Percentiles rank a stretch among this genome's conserved stretches.
phyloP scores from a whole-genome alignment of 768 basidiomycete species.

The Termitomyces sp. region DNA sequence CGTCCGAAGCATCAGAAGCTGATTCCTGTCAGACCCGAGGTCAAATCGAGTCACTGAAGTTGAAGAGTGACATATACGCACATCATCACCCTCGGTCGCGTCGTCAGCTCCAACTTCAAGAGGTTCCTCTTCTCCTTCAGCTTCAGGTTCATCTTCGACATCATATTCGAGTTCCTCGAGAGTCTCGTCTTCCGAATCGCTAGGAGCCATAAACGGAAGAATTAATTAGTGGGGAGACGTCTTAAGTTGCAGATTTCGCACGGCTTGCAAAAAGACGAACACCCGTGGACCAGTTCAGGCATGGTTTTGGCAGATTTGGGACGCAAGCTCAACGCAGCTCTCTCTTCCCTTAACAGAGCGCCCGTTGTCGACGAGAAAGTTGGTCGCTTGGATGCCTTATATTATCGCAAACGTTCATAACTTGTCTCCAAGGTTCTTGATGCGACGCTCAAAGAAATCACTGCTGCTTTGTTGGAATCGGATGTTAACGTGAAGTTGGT shows the following conservation, averaged over 20 bases:
- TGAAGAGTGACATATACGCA: conserved; percentile 30
- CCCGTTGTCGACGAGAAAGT: conserved; percentile 92
- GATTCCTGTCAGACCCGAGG: conserved; percentile 41
- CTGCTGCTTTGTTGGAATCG: conserved; percentile 87
- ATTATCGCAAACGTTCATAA: conserved; percentile 4
- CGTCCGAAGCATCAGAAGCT: conserved; percentile 55
- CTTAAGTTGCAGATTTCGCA: conserved; percentile 11
- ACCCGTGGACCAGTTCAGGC: conserved; percentile 18
- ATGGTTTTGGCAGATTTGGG: conserved; percentile 99
- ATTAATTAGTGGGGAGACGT: conserved; percentile 1
- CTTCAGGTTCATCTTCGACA: conserved; percentile 37
- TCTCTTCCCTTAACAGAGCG: conserved; percentile 83
- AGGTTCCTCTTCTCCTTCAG: conserved; percentile 49
- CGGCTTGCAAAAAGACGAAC: conserved; percentile 10
- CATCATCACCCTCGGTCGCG: conserved; percentile 67
- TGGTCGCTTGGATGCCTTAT: conserved; percentile 13
- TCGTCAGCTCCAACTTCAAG: conserved; percentile 44
- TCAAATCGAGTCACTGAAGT: neutral
- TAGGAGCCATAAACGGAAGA: conserved; percentile 35
- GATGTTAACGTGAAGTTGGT: conserved; percentile 99
- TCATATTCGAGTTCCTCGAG: conserved; percentile 59
- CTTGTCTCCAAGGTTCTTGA: conserved; percentile 71
- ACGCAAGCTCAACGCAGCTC: conserved; percentile 87
- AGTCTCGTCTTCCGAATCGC: conserved; percentile 62
- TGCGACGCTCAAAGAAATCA: conserved; percentile 90